Conservation (phyloP, 129 eudicot species). For the Artemisia annua region DNA sequence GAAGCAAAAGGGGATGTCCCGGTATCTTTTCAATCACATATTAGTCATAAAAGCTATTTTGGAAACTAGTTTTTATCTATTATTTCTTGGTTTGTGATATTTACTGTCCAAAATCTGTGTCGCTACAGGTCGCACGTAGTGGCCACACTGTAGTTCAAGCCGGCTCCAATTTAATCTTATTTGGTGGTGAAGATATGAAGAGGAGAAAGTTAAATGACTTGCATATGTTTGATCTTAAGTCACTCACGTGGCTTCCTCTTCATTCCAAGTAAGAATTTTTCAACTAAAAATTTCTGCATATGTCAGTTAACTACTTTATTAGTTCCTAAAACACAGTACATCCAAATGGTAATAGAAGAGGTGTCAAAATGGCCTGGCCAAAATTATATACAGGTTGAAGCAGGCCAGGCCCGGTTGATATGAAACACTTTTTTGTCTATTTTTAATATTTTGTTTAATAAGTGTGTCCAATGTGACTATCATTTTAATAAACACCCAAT, state of each 20-base stretch:
- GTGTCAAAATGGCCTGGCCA: no score
- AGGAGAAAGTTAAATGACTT: constrained; percentile 89
- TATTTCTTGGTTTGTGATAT: background rate
- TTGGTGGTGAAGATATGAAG: constrained; percentile 91
- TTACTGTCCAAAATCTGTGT: constrained; percentile 16
- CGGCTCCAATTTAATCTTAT: constrained; percentile 68
- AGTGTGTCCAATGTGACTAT: no score
- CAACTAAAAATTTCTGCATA: background rate
- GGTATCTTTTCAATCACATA: constrained; percentile 40
- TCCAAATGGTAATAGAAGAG: no score
- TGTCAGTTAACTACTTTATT: background rate
- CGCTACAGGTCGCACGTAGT: constrained; percentile 76
- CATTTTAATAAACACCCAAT: no score
- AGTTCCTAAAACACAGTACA: background rate
- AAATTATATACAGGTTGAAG: no score
- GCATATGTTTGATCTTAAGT: constrained; percentile 97
- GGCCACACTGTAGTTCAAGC: constrained; percentile 93
- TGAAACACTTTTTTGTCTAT: no score
- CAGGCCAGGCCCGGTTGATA: no score
- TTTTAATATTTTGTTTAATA: no score
- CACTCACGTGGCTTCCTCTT: constrained; percentile 99
- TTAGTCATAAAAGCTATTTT: background rate
- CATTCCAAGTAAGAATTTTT: constrained; percentile 83
- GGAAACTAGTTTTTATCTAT: background rate
- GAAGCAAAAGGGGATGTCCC: constrained; percentile 98